Conservation (phyloP, 805 yeast genomes). For the Starmerella cellae region DNA sequence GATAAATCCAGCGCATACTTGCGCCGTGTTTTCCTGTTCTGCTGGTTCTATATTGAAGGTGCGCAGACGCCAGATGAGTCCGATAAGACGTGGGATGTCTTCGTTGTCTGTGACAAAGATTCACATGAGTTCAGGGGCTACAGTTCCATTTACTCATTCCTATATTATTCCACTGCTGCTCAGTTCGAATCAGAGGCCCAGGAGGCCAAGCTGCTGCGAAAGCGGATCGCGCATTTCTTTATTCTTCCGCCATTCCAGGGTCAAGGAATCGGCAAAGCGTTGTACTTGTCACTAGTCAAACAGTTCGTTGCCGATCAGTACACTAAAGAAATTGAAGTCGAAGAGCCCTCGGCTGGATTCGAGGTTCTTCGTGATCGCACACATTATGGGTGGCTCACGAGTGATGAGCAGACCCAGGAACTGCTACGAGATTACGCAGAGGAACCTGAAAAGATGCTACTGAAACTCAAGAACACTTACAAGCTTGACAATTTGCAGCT, state of each 20-base stretch:
- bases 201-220: conserved; percentile 32
- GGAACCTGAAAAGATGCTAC: conserved; percentile 31
- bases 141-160: conserved; percentile 70
- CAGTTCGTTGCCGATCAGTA: conserved; percentile 41
- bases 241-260: conserved; percentile 76
- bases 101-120: conserved; percentile 36
- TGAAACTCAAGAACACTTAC: conserved; percentile 28
- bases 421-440: conserved; percentile 9
- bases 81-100: conserved; percentile 75
- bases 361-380: conserved; percentile 80
- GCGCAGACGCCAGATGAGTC: conserved; percentile 71
- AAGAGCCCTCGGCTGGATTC: conserved; percentile 86
- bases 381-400: conserved; percentile 45
- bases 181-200: conserved; percentile 29
- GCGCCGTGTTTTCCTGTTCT: conserved; percentile 61
- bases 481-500: conserved; percentile 73
- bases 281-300: conserved; percentile 46
- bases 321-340: conserved; percentile 68
- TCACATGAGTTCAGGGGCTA: conserved; percentile 54
- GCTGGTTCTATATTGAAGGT: conserved; percentile 68
- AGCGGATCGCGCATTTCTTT: conserved; percentile 77
- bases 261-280: conserved; percentile 46
- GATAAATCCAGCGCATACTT: conserved; percentile 4
- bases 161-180: conserved; percentile 50
- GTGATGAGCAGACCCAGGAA: conserved; percentile 16